Percentiles rank a stretch among this genome's conserved stretches.
Evolutionary conservation across 495 filamentous ascomycete species (phyloP).

Genomic region (Penicillium salamii): DNA sequence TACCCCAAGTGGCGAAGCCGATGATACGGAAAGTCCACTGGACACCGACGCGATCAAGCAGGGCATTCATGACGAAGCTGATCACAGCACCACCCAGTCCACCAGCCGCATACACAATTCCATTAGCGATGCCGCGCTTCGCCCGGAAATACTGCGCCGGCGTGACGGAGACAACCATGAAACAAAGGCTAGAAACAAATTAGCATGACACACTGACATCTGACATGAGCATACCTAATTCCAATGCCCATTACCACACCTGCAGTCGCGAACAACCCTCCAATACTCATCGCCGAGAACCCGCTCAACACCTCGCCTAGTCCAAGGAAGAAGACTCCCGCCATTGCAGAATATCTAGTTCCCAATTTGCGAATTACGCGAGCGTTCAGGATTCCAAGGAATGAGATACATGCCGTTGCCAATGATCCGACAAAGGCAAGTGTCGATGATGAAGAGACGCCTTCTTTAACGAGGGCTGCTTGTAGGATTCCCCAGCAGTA

Average conservation of each 20-base stretch:
- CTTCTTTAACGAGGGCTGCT: constrained; percentile 47
- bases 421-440: constrained; percentile 58
- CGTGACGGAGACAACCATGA: constrained; percentile 41
- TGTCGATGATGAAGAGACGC: constrained; percentile 44
- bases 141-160: constrained; percentile 55
- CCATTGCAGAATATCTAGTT: constrained; percentile 38
- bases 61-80: constrained; percentile 45
- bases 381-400: constrained; percentile 48
- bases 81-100: constrained; percentile 52
- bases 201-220: no score
- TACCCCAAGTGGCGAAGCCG: constrained; percentile 43
- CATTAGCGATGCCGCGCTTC: constrained; percentile 55
- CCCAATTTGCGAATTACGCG: constrained; percentile 50
- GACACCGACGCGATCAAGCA: constrained; percentile 44
- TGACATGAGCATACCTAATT: constrained; percentile 16
- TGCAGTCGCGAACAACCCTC: constrained; percentile 53
- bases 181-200: constrained; percentile 19
- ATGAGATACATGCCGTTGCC: constrained; percentile 43
- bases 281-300: constrained; percentile 46
- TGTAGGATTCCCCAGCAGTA: constrained; percentile 60
- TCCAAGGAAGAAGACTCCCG: constrained; percentile 47
- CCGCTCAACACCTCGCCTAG: constrained; percentile 48
- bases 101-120: constrained; percentile 52
- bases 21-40: constrained; percentile 56
- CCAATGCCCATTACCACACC: constrained; percentile 55